Conservation (phyloP, 202 grass and related monocot species). For the Setaria italica region DNA sequence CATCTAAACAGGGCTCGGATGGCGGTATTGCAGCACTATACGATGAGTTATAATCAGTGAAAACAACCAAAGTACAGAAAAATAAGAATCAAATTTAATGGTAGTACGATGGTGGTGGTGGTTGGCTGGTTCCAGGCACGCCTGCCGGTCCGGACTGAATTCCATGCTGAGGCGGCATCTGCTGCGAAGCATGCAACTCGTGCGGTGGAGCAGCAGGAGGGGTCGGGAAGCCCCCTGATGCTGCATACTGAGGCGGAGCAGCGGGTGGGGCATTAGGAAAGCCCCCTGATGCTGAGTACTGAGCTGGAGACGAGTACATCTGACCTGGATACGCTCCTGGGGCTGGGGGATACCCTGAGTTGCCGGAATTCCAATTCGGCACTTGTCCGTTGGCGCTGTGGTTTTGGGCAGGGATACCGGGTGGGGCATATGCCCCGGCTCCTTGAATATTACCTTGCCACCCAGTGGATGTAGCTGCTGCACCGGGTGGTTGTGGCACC, state of each 20-base stretch:
- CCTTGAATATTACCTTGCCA: slow-evolving; percentile 72
- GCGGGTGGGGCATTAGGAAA: slow-evolving; percentile 13
- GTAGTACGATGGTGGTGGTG: slow-evolving; percentile 57
- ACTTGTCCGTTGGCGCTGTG: slow-evolving; percentile 39
- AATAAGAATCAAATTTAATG: slow-evolving; percentile 39
- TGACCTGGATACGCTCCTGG: slow-evolving; percentile 59
- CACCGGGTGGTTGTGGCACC: slow-evolving; percentile 48
- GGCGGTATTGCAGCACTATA: slow-evolving; percentile 27
- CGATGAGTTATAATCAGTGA: not conserved
- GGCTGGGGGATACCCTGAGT: slow-evolving; percentile 45
- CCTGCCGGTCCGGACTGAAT: slow-evolving; percentile 52
- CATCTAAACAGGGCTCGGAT: slow-evolving; percentile 20
- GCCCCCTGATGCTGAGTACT: slow-evolving; percentile 46
- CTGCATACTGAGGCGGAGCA: slow-evolving; percentile 11
- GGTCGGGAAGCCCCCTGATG: slow-evolving; percentile 46
- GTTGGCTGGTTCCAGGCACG: slow-evolving; percentile 48
- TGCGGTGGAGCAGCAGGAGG: not conserved
- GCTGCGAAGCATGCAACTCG: slow-evolving; percentile 53
- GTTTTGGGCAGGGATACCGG: slow-evolving; percentile 43
- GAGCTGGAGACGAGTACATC: slow-evolving; percentile 49
- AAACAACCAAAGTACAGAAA: slow-evolving; percentile 14
- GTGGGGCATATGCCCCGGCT: slow-evolving; percentile 51
- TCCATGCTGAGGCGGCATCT: slow-evolving; percentile 58
- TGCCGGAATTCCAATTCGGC: slow-evolving; percentile 64
- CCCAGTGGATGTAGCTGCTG: slow-evolving; percentile 48